Evolutionary conservation across 371 early-diverging fungal genomes (phyloP).

Genomic region (Apophysomyces elegans): DNA sequence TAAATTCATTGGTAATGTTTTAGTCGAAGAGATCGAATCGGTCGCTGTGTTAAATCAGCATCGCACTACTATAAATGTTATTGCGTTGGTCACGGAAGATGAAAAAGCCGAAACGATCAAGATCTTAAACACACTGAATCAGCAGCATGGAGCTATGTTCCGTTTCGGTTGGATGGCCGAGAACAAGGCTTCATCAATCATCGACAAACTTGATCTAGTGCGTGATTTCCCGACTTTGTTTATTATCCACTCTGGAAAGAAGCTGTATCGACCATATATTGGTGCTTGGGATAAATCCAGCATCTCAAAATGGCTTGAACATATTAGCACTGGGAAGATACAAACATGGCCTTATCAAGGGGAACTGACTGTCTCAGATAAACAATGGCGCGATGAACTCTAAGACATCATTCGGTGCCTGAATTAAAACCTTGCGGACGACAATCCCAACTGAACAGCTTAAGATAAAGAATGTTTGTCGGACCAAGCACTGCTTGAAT

Average conservation of each 20-base stretch:
- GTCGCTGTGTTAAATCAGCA: conserved; percentile 16
- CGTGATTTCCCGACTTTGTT: conserved; percentile 74
- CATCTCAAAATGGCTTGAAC: conserved; percentile 60
- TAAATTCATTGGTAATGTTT: not conserved
- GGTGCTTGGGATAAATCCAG: conserved; percentile 72
- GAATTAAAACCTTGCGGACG: not conserved
- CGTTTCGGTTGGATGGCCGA: conserved; percentile 75
- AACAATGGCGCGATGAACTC: conserved; percentile 15
- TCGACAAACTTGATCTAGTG: conserved; percentile 65
- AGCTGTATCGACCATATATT: conserved; percentile 68
- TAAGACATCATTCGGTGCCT: conserved; percentile 11
- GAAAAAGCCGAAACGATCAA: conserved; percentile 59
- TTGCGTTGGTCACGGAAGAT: conserved; percentile 66
- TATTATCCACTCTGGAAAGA: conserved; percentile 66
- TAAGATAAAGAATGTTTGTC: not conserved
- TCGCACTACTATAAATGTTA: conserved; percentile 54
- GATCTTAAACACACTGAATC: conserved; percentile 53
- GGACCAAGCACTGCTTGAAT: too few relatives aligned
- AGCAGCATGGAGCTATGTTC: conserved; percentile 30
- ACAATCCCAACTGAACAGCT: not conserved
- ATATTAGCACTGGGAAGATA: conserved; percentile 40
- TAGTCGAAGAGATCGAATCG: conserved; percentile 23
- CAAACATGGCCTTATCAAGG: conserved; percentile 50
- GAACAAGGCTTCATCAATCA: conserved; percentile 55
- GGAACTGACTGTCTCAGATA: conserved; percentile 21